Base-by-base conservation (phyloP, 805 yeast genomes). In the Candida xiaguanensis region DNA sequence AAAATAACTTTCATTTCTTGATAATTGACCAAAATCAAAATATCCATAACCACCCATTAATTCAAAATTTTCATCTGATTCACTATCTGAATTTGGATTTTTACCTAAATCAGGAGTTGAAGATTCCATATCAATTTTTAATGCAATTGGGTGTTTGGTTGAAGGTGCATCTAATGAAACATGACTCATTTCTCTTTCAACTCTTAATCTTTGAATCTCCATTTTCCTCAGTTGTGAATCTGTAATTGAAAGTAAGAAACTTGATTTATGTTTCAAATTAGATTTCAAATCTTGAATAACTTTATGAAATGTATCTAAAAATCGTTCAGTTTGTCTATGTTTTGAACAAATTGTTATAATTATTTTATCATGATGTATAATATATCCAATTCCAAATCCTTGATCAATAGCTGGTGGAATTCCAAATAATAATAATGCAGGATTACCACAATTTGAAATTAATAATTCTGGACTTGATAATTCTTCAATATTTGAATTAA, bases 301-400 rank as follows among this genome's bases (percentile, higher is more conserved):
- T 44, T 78, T 76, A 49, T 73, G 74, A 59, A 81, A 74, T 18
- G 87, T 86, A 52, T 75, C 83, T 52, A 77, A 67, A 49, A 85
- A 85, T 52, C 97, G 72, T 46, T 75, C 72, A 0, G 96, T 87
- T 64, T 89, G 97, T 41, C 96, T 74, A 61, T 84, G 90, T 61
- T 87, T 89, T 11, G 96, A 87, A 19, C 93, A 80, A 3, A 85
- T 83, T 36, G 95, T 87, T 8, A 89, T 75, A 1, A 89, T 77
- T 19, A 89, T 77, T 15, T 87, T 79, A 53, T 87, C 85, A 31
- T 71, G 77, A 58, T 90, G 88, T 49, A 89, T 83, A 49, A 89
- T 86, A 58, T 89, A 89, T 4, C 95, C 96, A 26, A 89, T 75
- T n/a, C 96, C 96, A 59, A 83, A 88, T 2, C 97, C 97, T 53